These are phyloP conservation scores for Bruguiera sexangula DNA, from an alignment of 345 rosid genomes.

Conservation along the genomic window DNA sequence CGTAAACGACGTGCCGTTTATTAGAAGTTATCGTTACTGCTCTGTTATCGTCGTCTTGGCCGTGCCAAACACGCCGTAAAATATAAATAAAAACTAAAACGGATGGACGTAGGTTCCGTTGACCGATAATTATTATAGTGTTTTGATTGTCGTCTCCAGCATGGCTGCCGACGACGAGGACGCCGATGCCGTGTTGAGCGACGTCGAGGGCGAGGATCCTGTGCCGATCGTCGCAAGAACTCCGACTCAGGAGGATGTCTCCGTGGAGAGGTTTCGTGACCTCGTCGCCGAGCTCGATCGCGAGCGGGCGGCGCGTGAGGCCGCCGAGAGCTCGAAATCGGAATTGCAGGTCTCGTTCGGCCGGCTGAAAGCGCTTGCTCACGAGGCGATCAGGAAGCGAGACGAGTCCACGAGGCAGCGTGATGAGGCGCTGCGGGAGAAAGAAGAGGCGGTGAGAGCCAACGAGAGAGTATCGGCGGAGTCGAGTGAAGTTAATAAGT, in stretches of 20 bases:
- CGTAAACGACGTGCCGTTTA: background rate
- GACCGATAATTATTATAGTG: background rate
- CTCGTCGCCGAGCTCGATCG: slow-evolving; percentile 78
- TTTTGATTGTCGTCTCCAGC: background rate
- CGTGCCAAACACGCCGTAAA: background rate
- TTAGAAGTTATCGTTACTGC: background rate
- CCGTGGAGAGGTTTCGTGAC: slow-evolving; percentile 55
- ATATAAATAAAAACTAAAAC: background rate
- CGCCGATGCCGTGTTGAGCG: slow-evolving; percentile 78
- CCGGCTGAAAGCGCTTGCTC: slow-evolving; percentile 68
- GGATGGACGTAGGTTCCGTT: background rate
- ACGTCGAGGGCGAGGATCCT: slow-evolving; percentile 79
- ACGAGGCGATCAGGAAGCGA: slow-evolving; percentile 81
- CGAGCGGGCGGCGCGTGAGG: slow-evolving; percentile 79
- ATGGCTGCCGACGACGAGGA: slow-evolving; percentile 67
- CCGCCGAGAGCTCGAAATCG: slow-evolving; percentile 66
- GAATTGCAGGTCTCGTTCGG: slow-evolving; percentile 61
- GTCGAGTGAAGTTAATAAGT: slow-evolving; percentile 43
- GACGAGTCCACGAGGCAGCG: slow-evolving; percentile 70
- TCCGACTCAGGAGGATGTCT: slow-evolving; percentile 40
- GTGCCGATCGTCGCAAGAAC: slow-evolving; percentile 36
- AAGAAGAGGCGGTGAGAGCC: slow-evolving; percentile 45
- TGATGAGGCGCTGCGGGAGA: slow-evolving; percentile 75
- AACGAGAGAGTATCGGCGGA: slow-evolving; percentile 47
- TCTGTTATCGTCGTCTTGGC: background rate